phyloP scores from a whole-genome alignment of 176 grass and related monocot genomes.

The Aegilops tauschii region DNA sequence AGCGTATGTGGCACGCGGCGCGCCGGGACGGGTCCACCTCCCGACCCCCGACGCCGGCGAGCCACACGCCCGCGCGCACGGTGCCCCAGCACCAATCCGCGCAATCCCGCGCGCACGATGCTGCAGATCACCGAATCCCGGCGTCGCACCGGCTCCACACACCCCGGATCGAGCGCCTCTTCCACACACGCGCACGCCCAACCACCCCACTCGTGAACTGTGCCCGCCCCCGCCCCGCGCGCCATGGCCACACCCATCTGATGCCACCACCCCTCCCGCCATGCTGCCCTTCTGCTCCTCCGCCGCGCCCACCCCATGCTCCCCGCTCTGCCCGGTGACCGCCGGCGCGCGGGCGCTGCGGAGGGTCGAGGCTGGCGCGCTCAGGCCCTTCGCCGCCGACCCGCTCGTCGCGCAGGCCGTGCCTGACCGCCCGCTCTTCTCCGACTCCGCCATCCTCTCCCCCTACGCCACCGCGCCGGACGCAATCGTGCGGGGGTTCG shows the following conservation, averaged over 20 bases:
- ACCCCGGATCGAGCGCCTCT: constrained; percentile 33
- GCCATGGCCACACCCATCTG: constrained; percentile 23
- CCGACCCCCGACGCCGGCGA: constrained; percentile 14
- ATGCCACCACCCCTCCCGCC: constrained; percentile 22
- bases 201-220: constrained; percentile 2
- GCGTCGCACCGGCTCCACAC: constrained; percentile 44
- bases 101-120: constrained; percentile 19
- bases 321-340: constrained; percentile 44
- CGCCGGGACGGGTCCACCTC: neutral
- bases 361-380: constrained; percentile 46
- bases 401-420: constrained; percentile 56
- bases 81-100: constrained; percentile 28
- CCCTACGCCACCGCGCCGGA: constrained; percentile 63
- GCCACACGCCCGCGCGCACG: constrained; percentile 27
- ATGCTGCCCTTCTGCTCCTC: constrained; percentile 75
- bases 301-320: constrained; percentile 49
- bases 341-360: constrained; percentile 46
- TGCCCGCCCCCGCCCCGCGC: neutral
- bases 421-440: constrained; percentile 46
- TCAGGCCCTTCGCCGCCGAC: constrained; percentile 50
- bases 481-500: constrained; percentile 64
- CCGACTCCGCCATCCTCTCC: constrained; percentile 81
- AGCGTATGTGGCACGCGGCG: too few relatives aligned
- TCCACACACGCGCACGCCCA: neutral
- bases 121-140: constrained; percentile 20